Evolutionary conservation across 345 rosid genomes (phyloP).

Genomic region (Salix viminalis): DNA sequence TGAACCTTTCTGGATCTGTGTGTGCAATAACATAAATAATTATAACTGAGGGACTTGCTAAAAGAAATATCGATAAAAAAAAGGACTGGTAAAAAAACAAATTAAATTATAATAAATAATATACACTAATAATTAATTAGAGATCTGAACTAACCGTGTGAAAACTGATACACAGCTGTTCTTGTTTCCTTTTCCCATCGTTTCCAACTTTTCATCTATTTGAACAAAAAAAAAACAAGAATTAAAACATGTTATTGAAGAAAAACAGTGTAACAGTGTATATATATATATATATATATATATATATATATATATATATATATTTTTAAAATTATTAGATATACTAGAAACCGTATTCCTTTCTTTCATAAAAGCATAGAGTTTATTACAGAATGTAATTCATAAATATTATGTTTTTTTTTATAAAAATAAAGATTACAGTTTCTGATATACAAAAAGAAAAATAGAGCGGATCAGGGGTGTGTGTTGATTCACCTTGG

Average conservation of each 20-base stretch:
- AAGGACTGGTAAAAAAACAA: not conserved
- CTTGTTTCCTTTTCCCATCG: constrained; percentile 28
- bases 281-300: too few relatives aligned
- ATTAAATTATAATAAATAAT: not conserved
- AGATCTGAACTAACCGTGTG: constrained; percentile 15
- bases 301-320: too few relatives aligned
- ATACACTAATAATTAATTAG: not conserved
- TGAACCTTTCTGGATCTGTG: constrained; percentile 38
- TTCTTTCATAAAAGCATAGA: too few relatives aligned
- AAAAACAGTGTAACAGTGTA: too few relatives aligned
- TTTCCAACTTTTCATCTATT: constrained; percentile 24
- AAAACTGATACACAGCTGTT: constrained; percentile 21
- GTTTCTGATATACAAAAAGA: too few relatives aligned
- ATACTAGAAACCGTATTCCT: too few relatives aligned
- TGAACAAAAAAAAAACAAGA: not conserved
- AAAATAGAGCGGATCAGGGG: too few relatives aligned
- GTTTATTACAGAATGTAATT: too few relatives aligned
- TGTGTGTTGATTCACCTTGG: constrained; percentile 10
- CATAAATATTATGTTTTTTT: too few relatives aligned
- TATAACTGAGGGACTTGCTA: not conserved
- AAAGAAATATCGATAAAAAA: not conserved
- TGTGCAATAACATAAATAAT: not conserved
- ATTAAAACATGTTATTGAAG: not conserved
- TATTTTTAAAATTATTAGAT: too few relatives aligned
- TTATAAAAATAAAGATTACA: too few relatives aligned